Evolutionary conservation across 148 eudicot species (phyloP), one percentile per base, ranked within the genome.

Genomic region (Spergularia bocconei): DNA sequence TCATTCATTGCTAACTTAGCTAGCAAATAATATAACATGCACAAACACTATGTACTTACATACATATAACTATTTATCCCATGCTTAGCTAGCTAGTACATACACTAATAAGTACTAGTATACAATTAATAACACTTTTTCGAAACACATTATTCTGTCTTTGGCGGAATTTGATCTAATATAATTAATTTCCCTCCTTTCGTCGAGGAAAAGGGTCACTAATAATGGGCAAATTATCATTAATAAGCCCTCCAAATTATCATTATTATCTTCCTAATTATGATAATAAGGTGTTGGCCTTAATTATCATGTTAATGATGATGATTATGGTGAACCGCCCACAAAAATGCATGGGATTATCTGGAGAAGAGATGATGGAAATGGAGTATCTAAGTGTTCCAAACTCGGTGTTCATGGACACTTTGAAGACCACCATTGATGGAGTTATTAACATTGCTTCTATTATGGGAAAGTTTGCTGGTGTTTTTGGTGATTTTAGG

Each of bases 381-480:
- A 47, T 21, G 36, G 86, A 82, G 57, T 88, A 79, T 53, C 73
- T 93, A 58, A 80, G 69, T 15, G 92, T 93, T 47, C 89, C 96
- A 0, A 17, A 70, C 0, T 53, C 84, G 17, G 91, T 84, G 56
- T 93, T 93, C 65, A 63, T 53, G 8, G 79, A 77, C 14, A 77
- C 88, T 1, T 69, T 91, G 53, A 78, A 70, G 81, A 74, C 79
- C 10, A 87, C 93, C 17, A 82, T 90, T 17, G 83, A 84, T 21
- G 78, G 72, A 3, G 86, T 90, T 54, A 70, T 73, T 53, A 77
- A 86, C 47, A 91, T 87, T 19, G 77, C 80, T 4, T 79, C 88
- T 21, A 13, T 84, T 0, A 82, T 89, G 4, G 83, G 88, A 1
- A 73, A 79, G 50, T 83, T 85, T 77, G 71, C 82, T 38, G 78